phyloP scores from a whole-genome alignment of 805 yeast genomes.

The Zygoascus bituminiphila region DNA sequence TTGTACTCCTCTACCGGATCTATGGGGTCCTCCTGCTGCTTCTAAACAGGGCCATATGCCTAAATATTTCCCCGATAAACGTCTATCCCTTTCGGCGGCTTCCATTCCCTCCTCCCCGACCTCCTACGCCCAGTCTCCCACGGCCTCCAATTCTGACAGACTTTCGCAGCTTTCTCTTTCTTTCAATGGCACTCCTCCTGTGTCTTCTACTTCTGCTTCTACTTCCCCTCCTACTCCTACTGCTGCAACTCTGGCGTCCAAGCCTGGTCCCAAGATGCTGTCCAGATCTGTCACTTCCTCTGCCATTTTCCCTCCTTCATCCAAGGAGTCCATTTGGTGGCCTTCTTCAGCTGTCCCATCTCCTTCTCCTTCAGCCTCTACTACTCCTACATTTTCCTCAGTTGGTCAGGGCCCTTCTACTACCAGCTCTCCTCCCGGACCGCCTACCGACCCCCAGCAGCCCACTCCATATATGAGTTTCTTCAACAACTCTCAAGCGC shows the following conservation, averaged over 20 bases:
- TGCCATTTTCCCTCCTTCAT: conserved; percentile 6
- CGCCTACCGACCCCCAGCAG: not conserved
- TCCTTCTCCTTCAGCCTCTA: conserved; percentile 13
- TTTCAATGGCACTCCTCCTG: not conserved
- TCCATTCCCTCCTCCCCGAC: conserved; percentile 1
- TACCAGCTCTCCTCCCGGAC: not conserved
- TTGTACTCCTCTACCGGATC: conserved; percentile 7
- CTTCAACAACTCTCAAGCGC: not conserved
- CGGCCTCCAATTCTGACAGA: not conserved
- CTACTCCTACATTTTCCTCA: conserved; percentile 6
- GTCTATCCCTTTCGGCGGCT: not conserved
- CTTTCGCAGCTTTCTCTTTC: not conserved
- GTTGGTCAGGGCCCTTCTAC: not conserved
- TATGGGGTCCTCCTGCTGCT: conserved; percentile 7
- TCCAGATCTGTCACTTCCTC: conserved; percentile 1
- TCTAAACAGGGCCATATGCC: not conserved
- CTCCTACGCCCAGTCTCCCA: not conserved
- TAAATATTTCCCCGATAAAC: not conserved
- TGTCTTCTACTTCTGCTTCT: not conserved
- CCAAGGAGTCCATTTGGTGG: conserved; percentile 6
- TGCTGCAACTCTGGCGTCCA: not conserved
- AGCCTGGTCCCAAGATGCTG: not conserved
- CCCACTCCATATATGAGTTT: not conserved
- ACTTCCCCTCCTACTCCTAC: not conserved
- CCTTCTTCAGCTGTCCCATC: conserved; percentile 8